These are phyloP conservation scores for Trametes punicea DNA, from an alignment of 768 basidiomycete genomes.

Conservation along the genomic window DNA sequence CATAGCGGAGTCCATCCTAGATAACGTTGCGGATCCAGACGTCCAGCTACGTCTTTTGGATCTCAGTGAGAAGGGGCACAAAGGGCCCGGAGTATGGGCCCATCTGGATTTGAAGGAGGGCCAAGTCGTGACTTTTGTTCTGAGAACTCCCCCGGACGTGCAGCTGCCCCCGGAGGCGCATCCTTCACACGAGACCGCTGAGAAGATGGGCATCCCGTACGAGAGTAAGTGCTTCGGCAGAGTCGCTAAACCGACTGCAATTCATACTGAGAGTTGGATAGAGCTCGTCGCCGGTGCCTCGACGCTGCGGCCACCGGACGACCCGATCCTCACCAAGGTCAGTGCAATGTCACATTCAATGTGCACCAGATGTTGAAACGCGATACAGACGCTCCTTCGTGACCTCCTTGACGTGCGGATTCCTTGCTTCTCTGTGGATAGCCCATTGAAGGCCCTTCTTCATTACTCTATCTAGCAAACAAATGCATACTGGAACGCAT, in stretches of 20 bases:
- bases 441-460: neutral
- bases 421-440: neutral
- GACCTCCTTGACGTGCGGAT: slow-evolving; percentile 50
- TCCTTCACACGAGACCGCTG: slow-evolving; percentile 39
- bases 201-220: slow-evolving; percentile 44
- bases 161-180: slow-evolving; percentile 27
- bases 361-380: neutral
- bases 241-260: neutral
- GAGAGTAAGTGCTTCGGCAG: slow-evolving; percentile 32
- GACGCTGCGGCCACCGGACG: slow-evolving; percentile 50
- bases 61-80: slow-evolving; percentile 66
- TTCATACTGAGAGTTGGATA: slow-evolving; percentile 20
- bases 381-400: slow-evolving; percentile 49
- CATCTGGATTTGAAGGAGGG: slow-evolving; percentile 74
- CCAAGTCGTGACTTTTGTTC: slow-evolving; percentile 84
- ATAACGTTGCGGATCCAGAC: slow-evolving; percentile 46
- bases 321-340: slow-evolving; percentile 71
- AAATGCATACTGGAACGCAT: slow-evolving; percentile 79
- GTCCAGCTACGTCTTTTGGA: slow-evolving; percentile 62
- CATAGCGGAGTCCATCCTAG: slow-evolving; percentile 55
- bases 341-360: neutral
- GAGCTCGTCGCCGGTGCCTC: slow-evolving; percentile 44
- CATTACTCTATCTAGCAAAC: slow-evolving; percentile 62
- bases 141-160: slow-evolving; percentile 56
- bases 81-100: slow-evolving; percentile 60